These are phyloP conservation scores for Chlamydomonas schloesseri DNA, from an alignment of 139 green algal genomes.

Conservation along the genomic window DNA sequence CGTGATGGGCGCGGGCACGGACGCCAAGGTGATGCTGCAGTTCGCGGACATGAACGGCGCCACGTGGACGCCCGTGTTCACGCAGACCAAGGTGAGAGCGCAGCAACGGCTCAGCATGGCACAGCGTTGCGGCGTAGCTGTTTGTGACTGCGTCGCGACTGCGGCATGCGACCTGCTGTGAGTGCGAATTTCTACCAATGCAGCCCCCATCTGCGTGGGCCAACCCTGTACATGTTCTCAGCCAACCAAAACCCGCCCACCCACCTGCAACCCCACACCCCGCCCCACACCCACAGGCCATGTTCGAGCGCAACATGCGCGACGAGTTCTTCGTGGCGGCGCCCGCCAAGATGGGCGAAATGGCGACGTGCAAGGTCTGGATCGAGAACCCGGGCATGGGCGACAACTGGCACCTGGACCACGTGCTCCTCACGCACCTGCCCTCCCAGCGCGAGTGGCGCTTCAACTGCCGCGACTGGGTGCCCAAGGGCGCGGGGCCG, in stretches of 20 bases:
- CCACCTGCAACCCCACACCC: too few species aligned
- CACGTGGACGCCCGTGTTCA: conserved; percentile 46
- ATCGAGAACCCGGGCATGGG: conserved; percentile 48
- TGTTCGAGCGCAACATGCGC: conserved; percentile 43
- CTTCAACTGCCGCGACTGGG: conserved; percentile 54
- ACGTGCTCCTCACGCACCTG: conserved; percentile 48
- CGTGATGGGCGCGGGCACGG: conserved; percentile 58
- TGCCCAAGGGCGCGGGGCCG: conserved; percentile 46
- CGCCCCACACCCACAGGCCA: conserved; percentile 8
- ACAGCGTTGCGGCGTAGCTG: too few species aligned
- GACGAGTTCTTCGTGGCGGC: conserved; percentile 47
- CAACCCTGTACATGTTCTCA: too few species aligned
- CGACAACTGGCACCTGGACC: conserved; percentile 57
- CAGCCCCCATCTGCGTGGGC: too few species aligned
- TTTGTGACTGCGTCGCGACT: too few species aligned
- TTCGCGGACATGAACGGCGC: conserved; percentile 44
- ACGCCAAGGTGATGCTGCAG: conserved; percentile 52
- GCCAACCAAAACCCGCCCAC: too few species aligned
- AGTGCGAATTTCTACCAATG: too few species aligned
- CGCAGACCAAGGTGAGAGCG: conserved; percentile 45
- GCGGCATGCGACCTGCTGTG: too few species aligned
- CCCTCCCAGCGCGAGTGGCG: conserved; percentile 51
- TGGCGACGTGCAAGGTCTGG: conserved; percentile 28
- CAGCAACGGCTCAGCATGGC: too few species aligned
- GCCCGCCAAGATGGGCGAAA: conserved; percentile 25